Evolutionary conservation across 768 basidiomycete species (phyloP), one percentile per base, ranked within the genome.

Genomic region (Gyrodon lividus): DNA sequence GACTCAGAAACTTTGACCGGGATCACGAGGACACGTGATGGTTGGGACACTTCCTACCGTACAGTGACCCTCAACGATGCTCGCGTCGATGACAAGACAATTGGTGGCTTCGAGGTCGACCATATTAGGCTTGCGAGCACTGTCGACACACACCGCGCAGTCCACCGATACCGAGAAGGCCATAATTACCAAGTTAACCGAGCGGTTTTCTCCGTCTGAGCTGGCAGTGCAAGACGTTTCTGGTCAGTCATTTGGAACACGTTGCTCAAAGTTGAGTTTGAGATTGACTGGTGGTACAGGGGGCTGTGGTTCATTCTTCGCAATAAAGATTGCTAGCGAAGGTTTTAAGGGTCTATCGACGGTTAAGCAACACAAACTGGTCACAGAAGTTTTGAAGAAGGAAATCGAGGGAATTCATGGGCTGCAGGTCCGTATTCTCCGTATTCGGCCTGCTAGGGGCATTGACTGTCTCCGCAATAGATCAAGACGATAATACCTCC

Each of bases 241-340:
- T 23, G 96, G 96, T 94, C 20, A 55, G 80, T 64, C 24, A n/a
- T 42, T n/a, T 42, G 41, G 30, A 57, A 24, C 14, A 50, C 5
- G 3, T 49, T 30, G 22, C 22, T 24, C 24, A 30, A 26, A 26
- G 23, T n/a, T 40, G 23, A 31, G 24, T 56, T 30, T 42, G 30
- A 42, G 48, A 40, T 51, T 46, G 13, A 56, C 46, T 40, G 37
- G 43, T 60, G 14, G 13, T 28, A 19, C 41, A 97, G 96, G 94
- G 48, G 97, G 97, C 20, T 98, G 97, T 65, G 97, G 97, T n/a
- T 80, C 86, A 4, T 99, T 98, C 71, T 99, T 96, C 61, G 90
- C 94, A 38, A 95, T 99, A 55, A 79, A 81, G 12, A 89, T 99
- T 55, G 81, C 88, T 4, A 93, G 91, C 52, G 68, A 82, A n/a